Evolutionary conservation across 1,284 basidiomycete species (phyloP).

Genomic region (Austropuccinia psidii): DNA sequence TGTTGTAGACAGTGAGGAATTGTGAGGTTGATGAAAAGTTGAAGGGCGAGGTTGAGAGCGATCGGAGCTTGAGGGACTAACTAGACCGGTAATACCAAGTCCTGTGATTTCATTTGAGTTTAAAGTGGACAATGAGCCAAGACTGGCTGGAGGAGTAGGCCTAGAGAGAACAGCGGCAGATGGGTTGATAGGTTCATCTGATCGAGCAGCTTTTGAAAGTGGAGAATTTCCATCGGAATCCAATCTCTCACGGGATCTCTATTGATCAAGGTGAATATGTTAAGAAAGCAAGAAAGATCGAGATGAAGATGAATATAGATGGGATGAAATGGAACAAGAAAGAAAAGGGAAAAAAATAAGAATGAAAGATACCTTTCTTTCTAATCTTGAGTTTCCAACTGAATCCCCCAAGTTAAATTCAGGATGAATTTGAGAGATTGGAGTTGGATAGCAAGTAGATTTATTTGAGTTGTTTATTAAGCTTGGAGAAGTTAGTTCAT

Average conservation of each 20-base stretch:
- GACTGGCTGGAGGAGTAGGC: neutral
- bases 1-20: neutral
- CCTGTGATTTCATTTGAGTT: neutral
- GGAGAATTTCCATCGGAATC: neutral
- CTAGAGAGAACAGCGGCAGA: conserved; percentile 10
- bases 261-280: neutral
- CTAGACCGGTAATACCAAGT: neutral
- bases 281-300: neutral
- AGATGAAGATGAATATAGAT: neutral
- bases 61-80: neutral
- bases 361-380: neutral
- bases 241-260: conserved; percentile 6
- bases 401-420: too few relatives aligned
- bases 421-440: too few relatives aligned
- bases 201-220: conserved; percentile 21
- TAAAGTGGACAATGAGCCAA: neutral
- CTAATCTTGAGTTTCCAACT: too few relatives aligned
- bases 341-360: neutral
- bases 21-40: neutral
- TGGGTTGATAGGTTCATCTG: neutral
- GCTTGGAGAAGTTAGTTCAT: neutral
- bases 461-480: too few relatives aligned
- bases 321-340: neutral
- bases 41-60: neutral
- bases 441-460: too few relatives aligned